Conservation (phyloP, 805 yeast genomes). For the Hanseniaspora osmophila region DNA sequence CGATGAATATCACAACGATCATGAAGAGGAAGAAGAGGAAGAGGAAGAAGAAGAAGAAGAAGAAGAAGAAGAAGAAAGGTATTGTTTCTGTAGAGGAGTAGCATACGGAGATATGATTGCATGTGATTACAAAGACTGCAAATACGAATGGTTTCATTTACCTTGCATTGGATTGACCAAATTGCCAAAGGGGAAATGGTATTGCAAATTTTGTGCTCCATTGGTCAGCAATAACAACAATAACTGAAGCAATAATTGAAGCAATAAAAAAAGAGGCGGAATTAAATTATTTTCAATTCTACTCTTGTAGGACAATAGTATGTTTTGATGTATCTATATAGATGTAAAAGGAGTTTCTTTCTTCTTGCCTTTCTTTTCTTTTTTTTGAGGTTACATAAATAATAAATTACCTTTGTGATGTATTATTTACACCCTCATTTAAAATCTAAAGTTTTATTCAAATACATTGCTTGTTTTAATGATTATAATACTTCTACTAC, state of each 20-base stretch:
- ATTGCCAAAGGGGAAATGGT: conserved; percentile 80
- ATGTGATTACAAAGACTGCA: conserved; percentile 88
- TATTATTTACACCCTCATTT: too few species aligned
- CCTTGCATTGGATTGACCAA: conserved; percentile 82
- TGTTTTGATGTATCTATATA: too few species aligned
- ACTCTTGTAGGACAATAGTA: too few species aligned
- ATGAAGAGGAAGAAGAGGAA: conserved; percentile 8
- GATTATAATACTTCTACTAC: too few species aligned
- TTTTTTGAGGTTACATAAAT: too few species aligned
- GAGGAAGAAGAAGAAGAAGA: conserved; percentile 8
- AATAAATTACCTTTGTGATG: too few species aligned
- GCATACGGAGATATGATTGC: conserved; percentile 99
- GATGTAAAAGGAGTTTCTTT: too few species aligned
- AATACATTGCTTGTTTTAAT: too few species aligned
- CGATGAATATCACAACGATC: too few species aligned
- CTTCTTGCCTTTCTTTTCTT: too few species aligned
- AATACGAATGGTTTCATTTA: conserved; percentile 89
- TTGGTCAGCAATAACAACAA: not conserved
- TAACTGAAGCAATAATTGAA: not conserved
- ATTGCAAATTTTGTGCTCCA: conserved; percentile 47
- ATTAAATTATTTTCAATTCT: too few species aligned
- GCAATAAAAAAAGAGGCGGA: not conserved
- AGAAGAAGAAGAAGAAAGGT: conserved; percentile 56
- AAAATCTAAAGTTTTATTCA: too few species aligned
- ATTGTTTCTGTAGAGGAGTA: conserved; percentile 92